Base-by-base conservation (phyloP, 176 grass and related monocot species). In the Olyra latifolia region DNA sequence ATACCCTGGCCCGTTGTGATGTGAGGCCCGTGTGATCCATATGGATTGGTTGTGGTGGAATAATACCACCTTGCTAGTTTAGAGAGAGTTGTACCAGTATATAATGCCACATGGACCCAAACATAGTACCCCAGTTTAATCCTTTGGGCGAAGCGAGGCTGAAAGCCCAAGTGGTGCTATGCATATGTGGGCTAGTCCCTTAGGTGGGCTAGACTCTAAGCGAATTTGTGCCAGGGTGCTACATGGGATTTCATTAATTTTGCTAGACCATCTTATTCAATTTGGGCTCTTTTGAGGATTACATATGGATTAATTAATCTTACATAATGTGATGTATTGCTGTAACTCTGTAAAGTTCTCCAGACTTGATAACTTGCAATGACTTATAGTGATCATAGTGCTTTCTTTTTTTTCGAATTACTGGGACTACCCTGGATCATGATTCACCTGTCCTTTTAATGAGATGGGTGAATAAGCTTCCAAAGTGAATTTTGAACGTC, bases 241-340 rank as follows among this genome's bases (percentile, higher is more conserved):
- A n/a, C n/a, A n/a, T n/a, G n/a, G n/a, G 49, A 72, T 52, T 19
- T 52, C 15, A 27, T 35, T 30, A 11, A 4, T 24, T 22, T 22
- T 29, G 3, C 24, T 19, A 29, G 15, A 30, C 25, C 68, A 19
- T 70, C 28, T 32, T 43, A 7, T 56, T 55, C 0, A 5, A 22
- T 43, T 8, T 3, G 6, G 16, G 17, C 38, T 75, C 48, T 45
- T 76, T 46, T 28, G 40, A 47, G 57, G 15, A n/a, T 42, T 30
- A 43, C 41, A 45, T 69, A 46, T 81, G 38, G 19, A 52, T 58
- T 48, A 10, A 72, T 14, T 80, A 19, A 76, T 52, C 9, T 69
- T 46, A 13, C 30, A 20, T 55, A 68, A 19, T 35, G 54, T 14
- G 66, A 32, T 69, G 47, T 66, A 67, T 60, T 13, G 0, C 11